These are phyloP conservation scores for Chytriomyces confervae DNA, from an alignment of 192 early-diverging fungal genomes.

Conservation along the genomic window DNA sequence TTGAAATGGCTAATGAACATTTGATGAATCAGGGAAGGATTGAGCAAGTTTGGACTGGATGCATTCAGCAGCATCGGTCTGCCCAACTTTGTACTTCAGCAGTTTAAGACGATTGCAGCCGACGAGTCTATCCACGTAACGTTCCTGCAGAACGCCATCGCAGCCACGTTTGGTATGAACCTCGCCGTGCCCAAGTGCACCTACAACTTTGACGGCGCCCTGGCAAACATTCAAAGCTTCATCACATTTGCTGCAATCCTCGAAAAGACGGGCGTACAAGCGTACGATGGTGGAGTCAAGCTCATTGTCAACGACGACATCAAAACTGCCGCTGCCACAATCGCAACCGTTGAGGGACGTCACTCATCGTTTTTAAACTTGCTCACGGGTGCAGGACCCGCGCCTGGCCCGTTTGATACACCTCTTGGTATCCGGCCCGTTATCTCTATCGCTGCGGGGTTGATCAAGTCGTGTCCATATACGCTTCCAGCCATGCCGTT, in stretches of 20 bases:
- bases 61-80: constrained; percentile 44
- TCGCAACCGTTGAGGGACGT: constrained; percentile 60
- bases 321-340: constrained; percentile 56
- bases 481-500: constrained; percentile 47
- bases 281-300: constrained; percentile 57
- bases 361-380: constrained; percentile 60
- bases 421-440: constrained; percentile 50
- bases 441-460: constrained; percentile 54
- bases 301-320: constrained; percentile 46
- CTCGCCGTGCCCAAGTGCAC: constrained; percentile 40
- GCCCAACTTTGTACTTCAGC: constrained; percentile 25
- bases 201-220: constrained; percentile 46
- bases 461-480: constrained; percentile 53
- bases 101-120: constrained; percentile 36
- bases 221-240: constrained; percentile 49
- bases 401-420: constrained; percentile 57
- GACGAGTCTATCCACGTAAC: constrained; percentile 51
- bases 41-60: constrained; percentile 14
- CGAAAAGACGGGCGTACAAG: constrained; percentile 58
- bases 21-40: constrained; percentile 39
- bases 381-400: constrained; percentile 15
- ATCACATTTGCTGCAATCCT: constrained; percentile 51
- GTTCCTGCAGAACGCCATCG: constrained; percentile 27
- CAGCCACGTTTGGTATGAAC: constrained; percentile 37
- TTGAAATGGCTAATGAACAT: not conserved